These are phyloP conservation scores for Xylaria venustula DNA, from an alignment of 495 filamentous ascomycete species.

Conservation along the genomic window DNA sequence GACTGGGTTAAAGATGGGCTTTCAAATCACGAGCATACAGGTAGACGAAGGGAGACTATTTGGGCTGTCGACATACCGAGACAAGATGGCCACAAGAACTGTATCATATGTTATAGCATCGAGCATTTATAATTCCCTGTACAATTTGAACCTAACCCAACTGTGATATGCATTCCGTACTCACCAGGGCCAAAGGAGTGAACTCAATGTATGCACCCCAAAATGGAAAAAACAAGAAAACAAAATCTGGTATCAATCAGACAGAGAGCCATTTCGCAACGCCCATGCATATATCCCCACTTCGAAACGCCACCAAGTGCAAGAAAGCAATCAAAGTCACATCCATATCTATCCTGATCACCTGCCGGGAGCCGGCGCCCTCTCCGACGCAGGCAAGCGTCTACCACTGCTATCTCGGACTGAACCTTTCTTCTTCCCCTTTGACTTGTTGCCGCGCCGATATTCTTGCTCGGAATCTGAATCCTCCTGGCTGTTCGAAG, in stretches of 20 bases:
- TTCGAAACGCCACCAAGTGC: conserved; percentile 26
- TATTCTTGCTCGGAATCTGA: conserved; percentile 32
- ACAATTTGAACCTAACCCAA: conserved; percentile 4
- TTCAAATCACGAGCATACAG: neutral
- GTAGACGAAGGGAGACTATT: neutral
- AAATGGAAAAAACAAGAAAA: neutral
- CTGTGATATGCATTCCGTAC: neutral
- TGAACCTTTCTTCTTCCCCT: conserved; percentile 30
- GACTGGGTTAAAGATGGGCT: conserved; percentile 62
- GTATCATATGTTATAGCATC: conserved; percentile 22
- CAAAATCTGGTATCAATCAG: conserved; percentile 2
- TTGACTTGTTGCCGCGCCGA: conserved; percentile 22
- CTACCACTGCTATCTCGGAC: conserved; percentile 39
- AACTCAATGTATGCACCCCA: neutral
- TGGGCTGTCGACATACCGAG: neutral
- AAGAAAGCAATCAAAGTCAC: conserved; percentile 15
- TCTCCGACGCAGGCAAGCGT: conserved; percentile 40
- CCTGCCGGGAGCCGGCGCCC: conserved; percentile 34
- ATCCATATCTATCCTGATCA: conserved; percentile 7
- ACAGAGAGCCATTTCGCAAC: conserved; percentile 7
- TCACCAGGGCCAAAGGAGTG: neutral
- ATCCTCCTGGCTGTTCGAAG: conserved; percentile 11
- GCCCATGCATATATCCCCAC: conserved; percentile 15
- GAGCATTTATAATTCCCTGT: conserved; percentile 18
- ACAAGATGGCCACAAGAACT: neutral